These are phyloP conservation scores for Sphagnum contortum DNA, from an alignment of 225 moss, liverwort and hornwort species.

Conservation along the genomic window DNA sequence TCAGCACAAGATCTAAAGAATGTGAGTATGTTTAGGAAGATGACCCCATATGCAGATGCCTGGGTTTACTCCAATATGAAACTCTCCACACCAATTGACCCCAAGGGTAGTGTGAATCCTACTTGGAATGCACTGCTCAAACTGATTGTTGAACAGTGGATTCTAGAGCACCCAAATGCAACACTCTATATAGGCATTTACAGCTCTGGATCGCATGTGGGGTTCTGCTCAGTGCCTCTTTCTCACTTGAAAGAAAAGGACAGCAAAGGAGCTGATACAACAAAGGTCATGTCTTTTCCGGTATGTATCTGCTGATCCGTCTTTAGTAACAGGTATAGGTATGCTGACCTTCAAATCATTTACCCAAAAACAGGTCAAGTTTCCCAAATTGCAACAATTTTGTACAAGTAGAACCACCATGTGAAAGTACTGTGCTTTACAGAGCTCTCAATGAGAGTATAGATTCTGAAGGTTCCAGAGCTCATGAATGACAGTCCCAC, in stretches of 20 bases:
- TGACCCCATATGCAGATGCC: conserved; percentile 49
- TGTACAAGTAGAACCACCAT: too few relatives aligned
- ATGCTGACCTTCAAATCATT: neutral
- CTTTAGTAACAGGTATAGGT: neutral
- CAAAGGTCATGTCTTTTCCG: conserved; percentile 9
- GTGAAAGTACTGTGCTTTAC: neutral
- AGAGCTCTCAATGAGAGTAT: neutral
- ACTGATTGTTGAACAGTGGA: conserved; percentile 48
- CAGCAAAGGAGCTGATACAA: conserved; percentile 8
- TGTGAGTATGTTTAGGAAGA: conserved; percentile 50
- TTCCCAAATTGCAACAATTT: too few relatives aligned
- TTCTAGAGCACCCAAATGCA: conserved; percentile 27
- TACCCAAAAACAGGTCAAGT: neutral
- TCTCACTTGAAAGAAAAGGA: conserved; percentile 15
- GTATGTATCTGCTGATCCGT: neutral
- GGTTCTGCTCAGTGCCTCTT: conserved; percentile 45
- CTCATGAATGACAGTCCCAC: neutral
- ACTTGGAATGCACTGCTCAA: conserved; percentile 55
- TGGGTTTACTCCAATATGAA: conserved; percentile 41
- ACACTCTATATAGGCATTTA: conserved; percentile 55
- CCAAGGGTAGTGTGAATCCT: conserved; percentile 47
- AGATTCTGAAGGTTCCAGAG: neutral
- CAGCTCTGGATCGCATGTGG: conserved; percentile 46
- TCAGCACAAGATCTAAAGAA: conserved; percentile 73
- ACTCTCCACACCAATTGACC: conserved; percentile 34